Base-by-base conservation (phyloP, 2,329 filamentous ascomycete species). In the Trichophyton verrucosum region DNA sequence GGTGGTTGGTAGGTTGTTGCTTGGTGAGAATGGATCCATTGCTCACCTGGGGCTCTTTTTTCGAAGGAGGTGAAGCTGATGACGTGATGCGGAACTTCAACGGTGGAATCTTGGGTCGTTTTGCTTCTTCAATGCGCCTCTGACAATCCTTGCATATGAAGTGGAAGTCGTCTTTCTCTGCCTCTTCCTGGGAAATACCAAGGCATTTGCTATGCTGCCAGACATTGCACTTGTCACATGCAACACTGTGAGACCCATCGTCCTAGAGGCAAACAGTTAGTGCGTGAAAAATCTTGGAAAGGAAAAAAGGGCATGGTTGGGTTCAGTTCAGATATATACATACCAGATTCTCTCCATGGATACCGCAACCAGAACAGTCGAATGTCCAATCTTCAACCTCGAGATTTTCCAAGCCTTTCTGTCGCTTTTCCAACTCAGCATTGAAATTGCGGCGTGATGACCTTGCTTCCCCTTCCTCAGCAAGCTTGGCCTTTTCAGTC, bases 121-220 rank as follows among this genome's bases (percentile, higher is more conserved):
- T 82, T 17, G 80, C 78, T 59, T 84, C 82, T 66, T 86, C 80
- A 64, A 85, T 82, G 62, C 84, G 86, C 15, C 81, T 84, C 66
- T 83, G 84, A 76, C 94, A 99, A 56, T 86, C 84, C 38, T 77
- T 77, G 75, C 92, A 97, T 65, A 96, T 74, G 69, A 96, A 96
- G 63, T 89, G 85, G 68, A 97, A 97, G 65, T 95, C 88, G 1
- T 89, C 84, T 55, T 85, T 81, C 65, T 96, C 92, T 0, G 91
- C 91, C 64, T 91, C 87, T 62, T 81, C 77, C 67, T 95, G 83
- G 53, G 82, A 82, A 64, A 97, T 88, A 46, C 86, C 87, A 62
- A 96, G 82, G 70, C 94, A 99, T 68, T 88, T 89, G 78, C 91
- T 95, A 71, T 99, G 94, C 72, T 97, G 92, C 94, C 94, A 99